A percentile compares a stretch with the other conserved stretches of the same genome.
Evolutionary conservation across 768 basidiomycete genomes (phyloP).

Genomic region (Tricholoma saponaceum): DNA sequence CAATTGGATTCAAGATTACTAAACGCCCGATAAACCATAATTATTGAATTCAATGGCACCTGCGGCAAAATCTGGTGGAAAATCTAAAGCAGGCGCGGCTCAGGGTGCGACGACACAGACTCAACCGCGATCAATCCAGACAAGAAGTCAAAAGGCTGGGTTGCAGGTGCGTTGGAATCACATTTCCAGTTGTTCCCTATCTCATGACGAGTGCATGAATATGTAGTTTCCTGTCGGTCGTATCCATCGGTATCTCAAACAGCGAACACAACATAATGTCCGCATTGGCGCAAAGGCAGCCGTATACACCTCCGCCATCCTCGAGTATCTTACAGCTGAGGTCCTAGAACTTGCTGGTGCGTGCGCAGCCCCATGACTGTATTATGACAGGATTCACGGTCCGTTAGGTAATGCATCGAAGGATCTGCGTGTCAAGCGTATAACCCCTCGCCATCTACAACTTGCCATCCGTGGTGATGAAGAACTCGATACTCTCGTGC

Average conservation of each 20-base stretch:
- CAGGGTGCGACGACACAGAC: slow-evolving; percentile 24
- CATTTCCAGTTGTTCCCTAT: background rate
- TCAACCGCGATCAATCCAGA: slow-evolving; percentile 46
- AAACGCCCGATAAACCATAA: background rate
- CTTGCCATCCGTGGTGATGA: slow-evolving; percentile 96
- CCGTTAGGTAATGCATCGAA: slow-evolving; percentile 88
- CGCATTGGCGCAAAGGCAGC: slow-evolving; percentile 98
- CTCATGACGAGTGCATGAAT: background rate
- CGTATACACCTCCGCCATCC: slow-evolving; percentile 92
- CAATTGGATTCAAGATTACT: background rate
- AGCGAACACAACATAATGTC: slow-evolving; percentile 88
- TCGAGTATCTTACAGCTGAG: slow-evolving; percentile 95
- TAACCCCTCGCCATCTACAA: slow-evolving; percentile 93
- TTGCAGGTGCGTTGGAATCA: slow-evolving; percentile 58
- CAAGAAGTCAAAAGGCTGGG: slow-evolving; percentile 81
- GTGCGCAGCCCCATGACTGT: slow-evolving; percentile 19
- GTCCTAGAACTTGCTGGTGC: slow-evolving; percentile 92
- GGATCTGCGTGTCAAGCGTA: slow-evolving; percentile 95
- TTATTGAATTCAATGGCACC: slow-evolving; percentile 36
- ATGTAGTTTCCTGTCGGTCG: slow-evolving; percentile 93
- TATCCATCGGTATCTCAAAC: slow-evolving; percentile 95
- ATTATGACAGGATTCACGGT: background rate
- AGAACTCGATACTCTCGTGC: slow-evolving; percentile 92
- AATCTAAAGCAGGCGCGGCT: slow-evolving; percentile 49
- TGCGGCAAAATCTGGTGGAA: slow-evolving; percentile 53